phyloP scores from a whole-genome alignment of 306 rosid genomes.

The Corylus avellana region DNA sequence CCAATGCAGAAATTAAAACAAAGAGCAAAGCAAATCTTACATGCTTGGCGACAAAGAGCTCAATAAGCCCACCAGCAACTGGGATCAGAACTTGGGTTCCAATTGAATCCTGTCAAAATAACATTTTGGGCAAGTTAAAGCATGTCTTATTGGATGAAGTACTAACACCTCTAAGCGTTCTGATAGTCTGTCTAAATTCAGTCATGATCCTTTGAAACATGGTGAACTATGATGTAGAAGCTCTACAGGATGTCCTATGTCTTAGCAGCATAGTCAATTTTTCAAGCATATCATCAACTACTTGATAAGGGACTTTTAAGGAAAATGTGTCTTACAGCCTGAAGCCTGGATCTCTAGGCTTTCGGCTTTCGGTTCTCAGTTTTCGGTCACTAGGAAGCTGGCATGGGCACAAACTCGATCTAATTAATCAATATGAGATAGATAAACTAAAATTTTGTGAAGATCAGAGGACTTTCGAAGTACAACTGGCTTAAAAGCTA shows the following conservation, averaged over 20 bases:
- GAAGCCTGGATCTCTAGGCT: neutral
- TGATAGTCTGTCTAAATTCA: neutral
- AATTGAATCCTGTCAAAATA: slow-evolving; percentile 44
- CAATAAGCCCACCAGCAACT: slow-evolving; percentile 65
- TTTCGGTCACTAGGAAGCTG: neutral
- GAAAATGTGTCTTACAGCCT: slow-evolving; percentile 9
- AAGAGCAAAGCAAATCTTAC: slow-evolving; percentile 37
- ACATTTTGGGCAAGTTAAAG: slow-evolving; percentile 5
- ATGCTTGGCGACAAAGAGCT: slow-evolving; percentile 60
- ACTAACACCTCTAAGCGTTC: neutral
- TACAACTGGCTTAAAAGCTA: neutral
- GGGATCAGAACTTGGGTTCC: slow-evolving; percentile 81
- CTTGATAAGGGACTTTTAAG: neutral
- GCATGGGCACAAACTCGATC: no score
- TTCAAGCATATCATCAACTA: neutral
- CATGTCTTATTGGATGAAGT: neutral
- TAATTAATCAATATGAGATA: neutral
- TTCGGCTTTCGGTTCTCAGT: neutral
- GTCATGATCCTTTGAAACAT: slow-evolving; percentile 12
- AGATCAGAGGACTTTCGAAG: slow-evolving; percentile 1
- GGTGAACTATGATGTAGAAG: slow-evolving; percentile 3
- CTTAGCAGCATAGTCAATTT: neutral
- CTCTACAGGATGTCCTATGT: neutral
- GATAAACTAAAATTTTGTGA: neutral
- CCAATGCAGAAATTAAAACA: neutral